These are phyloP conservation scores for Striga asiatica DNA, from an alignment of 257 asterid genomes.

Conservation along the genomic window DNA sequence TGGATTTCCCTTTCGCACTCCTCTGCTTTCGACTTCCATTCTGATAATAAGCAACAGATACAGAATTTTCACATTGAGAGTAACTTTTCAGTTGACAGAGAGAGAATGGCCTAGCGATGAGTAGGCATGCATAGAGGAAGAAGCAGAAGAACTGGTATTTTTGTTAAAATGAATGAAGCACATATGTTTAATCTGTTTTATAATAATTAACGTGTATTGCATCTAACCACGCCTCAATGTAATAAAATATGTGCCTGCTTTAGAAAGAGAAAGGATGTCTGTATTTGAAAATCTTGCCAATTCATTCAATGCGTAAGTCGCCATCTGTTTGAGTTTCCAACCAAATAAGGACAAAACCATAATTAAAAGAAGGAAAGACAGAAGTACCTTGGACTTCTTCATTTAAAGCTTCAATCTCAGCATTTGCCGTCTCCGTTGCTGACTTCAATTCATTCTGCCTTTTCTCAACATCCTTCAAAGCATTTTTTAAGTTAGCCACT, in stretches of 20 bases:
- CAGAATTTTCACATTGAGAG: conserved; percentile 3
- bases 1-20: conserved; percentile 78
- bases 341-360: background rate
- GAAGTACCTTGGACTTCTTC: conserved; percentile 56
- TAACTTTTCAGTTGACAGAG: background rate
- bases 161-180: conserved; percentile 10
- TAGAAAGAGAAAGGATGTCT: background rate
- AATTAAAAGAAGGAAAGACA: background rate
- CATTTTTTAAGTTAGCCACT: conserved; percentile 35
- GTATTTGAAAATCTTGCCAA: background rate
- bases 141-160: conserved; percentile 5
- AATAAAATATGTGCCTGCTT: background rate
- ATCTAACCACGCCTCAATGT: background rate
- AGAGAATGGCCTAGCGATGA: conserved; percentile 6
- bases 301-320: conserved; percentile 1
- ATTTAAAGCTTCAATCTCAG: conserved; percentile 52
- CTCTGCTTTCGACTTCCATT: conserved; percentile 68
- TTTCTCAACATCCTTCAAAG: conserved; percentile 48
- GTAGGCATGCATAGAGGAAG: conserved; percentile 10
- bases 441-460: conserved; percentile 57
- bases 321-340: background rate
- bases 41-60: conserved; percentile 25
- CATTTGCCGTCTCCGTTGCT: conserved; percentile 41
- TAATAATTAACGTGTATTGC: background rate
- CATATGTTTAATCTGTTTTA: conserved; percentile 8